phyloP scores from a whole-genome alignment of 345 rosid species.

The Aquilaria malaccensis region DNA sequence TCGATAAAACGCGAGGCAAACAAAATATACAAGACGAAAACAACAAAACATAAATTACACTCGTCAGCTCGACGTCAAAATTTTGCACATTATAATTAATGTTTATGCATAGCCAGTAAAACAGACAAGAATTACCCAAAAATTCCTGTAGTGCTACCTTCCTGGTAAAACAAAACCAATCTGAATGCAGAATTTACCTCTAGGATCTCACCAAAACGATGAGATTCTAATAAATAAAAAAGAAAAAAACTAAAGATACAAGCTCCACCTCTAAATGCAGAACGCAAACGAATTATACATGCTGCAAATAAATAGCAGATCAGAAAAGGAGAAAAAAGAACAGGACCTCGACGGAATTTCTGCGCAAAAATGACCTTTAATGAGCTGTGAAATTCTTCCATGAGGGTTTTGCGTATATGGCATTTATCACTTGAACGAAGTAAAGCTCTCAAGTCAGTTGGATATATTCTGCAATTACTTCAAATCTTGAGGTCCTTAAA shows the following conservation, averaged over 20 bases:
- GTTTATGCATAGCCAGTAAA: conserved; percentile 38
- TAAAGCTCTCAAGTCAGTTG: conserved; percentile 8
- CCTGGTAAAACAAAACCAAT: conserved; percentile 15
- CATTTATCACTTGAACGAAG: conserved; percentile 9
- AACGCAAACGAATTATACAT: conserved; percentile 38
- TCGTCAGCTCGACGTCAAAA: conserved; percentile 33
- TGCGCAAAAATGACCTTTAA: not conserved
- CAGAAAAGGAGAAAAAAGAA: conserved; percentile 4
- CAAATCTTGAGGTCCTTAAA: conserved; percentile 47
- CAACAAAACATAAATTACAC: too few relatives aligned
- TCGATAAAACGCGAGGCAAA: too few relatives aligned
- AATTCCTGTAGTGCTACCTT: conserved; percentile 14
- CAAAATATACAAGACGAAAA: too few relatives aligned
- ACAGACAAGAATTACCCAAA: conserved; percentile 13
- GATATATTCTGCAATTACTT: conserved; percentile 13
- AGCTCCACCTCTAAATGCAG: conserved; percentile 20
- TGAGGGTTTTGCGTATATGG: not conserved
- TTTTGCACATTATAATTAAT: conserved; percentile 25
- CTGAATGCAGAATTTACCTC: conserved; percentile 7
- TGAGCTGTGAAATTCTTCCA: not conserved
- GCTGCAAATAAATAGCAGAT: conserved; percentile 36
- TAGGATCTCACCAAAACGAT: conserved; percentile 18
- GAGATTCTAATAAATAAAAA: conserved; percentile 8
- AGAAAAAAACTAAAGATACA: not conserved
- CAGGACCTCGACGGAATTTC: not conserved